These are phyloP conservation scores for Tolypocladium paradoxum DNA, from an alignment of 2,329 filamentous ascomycete species.

Conservation along the genomic window DNA sequence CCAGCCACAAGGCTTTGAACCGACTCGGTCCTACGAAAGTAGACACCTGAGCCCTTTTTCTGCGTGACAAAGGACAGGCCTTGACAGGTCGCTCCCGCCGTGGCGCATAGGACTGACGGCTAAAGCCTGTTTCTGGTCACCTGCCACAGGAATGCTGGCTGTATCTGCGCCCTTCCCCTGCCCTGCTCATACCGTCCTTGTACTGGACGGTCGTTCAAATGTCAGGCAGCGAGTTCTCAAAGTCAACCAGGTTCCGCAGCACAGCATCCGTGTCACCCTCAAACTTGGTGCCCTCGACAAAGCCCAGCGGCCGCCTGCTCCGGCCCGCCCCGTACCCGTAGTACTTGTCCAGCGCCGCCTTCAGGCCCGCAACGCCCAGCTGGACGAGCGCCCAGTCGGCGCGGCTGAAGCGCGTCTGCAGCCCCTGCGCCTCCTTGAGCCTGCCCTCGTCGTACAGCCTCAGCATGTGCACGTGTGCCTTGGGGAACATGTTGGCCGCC, in stretches of 20 bases:
- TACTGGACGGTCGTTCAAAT: neutral
- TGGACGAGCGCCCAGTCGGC: conserved; percentile 19
- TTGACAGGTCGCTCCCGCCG: neutral
- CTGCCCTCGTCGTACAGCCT: conserved; percentile 20
- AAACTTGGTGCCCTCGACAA: conserved; percentile 10
- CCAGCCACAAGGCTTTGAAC: no score
- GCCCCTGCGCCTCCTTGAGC: conserved; percentile 21
- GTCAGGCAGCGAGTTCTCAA: conserved; percentile 10
- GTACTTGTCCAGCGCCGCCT: conserved; percentile 8
- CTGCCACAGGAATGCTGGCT: no score
- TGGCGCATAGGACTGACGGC: no score
- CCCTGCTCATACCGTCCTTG: no score
- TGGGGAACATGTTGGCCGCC: conserved; percentile 27
- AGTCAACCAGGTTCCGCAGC: conserved; percentile 9
- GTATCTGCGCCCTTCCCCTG: neutral
- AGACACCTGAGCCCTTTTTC: no score
- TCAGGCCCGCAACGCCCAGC: conserved; percentile 16
- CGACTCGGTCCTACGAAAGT: no score
- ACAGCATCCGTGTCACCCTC: conserved; percentile 10
- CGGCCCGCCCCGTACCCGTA: conserved; percentile 8
- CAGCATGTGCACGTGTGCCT: conserved; percentile 23
- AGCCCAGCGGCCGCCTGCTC: conserved; percentile 14
- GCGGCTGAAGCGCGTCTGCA: conserved; percentile 21
- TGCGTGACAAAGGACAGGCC: no score
- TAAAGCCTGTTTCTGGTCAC: no score